Conservation (phyloP, 2,329 filamentous ascomycete species). For the Seiridium cupressi region DNA sequence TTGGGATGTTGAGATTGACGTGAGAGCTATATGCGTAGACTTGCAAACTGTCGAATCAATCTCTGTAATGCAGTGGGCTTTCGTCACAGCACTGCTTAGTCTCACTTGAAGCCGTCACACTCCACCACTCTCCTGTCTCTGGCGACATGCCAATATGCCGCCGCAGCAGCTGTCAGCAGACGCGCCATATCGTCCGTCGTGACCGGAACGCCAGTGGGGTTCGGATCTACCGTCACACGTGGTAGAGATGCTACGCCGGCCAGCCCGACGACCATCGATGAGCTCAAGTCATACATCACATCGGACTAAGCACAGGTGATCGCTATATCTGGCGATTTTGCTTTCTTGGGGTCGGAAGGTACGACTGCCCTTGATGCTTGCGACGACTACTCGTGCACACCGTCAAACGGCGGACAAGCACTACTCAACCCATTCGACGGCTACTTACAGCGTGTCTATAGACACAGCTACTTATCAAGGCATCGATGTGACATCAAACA, state of each 20-base stretch:
- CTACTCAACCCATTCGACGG: constrained; percentile 8
- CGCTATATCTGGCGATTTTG: constrained; percentile 43
- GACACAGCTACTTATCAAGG: constrained; percentile 43
- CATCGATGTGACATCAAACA: not conserved
- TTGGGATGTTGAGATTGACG: too few relatives aligned
- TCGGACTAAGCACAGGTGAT: constrained; percentile 45
- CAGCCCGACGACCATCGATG: constrained; percentile 39
- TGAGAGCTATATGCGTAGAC: too few relatives aligned
- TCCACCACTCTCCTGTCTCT: too few relatives aligned
- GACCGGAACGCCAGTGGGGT: constrained; percentile 4
- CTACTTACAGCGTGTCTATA: constrained; percentile 31
- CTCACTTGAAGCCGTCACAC: too few relatives aligned
- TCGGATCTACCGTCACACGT: constrained; percentile 41
- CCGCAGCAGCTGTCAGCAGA: not conserved
- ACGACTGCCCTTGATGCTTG: constrained; percentile 42
- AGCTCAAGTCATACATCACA: constrained; percentile 49
- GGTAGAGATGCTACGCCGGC: constrained; percentile 45
- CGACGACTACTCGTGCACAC: constrained; percentile 14
- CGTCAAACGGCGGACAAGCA: constrained; percentile 6
- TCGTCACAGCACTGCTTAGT: too few relatives aligned
- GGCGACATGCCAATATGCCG: too few relatives aligned
- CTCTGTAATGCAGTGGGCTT: too few relatives aligned
- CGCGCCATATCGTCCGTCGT: not conserved
- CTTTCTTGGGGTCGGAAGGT: constrained; percentile 46
- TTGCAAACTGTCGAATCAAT: too few relatives aligned